Evolutionary conservation across 257 asterid species (phyloP).

Genomic region (Euphrasia confusa): DNA sequence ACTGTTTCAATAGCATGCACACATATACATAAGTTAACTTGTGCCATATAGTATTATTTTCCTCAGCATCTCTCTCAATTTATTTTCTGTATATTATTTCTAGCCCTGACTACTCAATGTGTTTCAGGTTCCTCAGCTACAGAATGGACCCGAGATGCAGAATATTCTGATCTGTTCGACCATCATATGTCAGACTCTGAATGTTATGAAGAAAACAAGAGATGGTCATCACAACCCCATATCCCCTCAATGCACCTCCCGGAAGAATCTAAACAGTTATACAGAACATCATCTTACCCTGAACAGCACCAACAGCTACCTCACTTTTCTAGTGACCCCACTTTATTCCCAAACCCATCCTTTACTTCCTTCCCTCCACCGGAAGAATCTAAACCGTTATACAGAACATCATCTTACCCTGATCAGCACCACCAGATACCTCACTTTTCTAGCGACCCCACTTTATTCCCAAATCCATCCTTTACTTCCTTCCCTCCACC

Average conservation of each 20-base stretch:
- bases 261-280: constrained; percentile 57
- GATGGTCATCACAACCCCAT: constrained; percentile 89
- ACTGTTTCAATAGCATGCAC: constrained; percentile 2
- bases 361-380: constrained; percentile 88
- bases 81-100: constrained; percentile 13
- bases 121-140: constrained; percentile 89
- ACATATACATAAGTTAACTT: background rate
- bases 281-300: constrained; percentile 90
- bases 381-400: constrained; percentile 9
- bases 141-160: constrained; percentile 80
- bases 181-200: constrained; percentile 66
- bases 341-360: constrained; percentile 60
- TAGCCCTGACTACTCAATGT: constrained; percentile 24
- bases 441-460: constrained; percentile 72
- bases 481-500: constrained; percentile 88
- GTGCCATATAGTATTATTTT: background rate
- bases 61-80: constrained; percentile 7
- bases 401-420: too few species aligned
- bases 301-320: constrained; percentile 50
- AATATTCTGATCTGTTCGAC: constrained; percentile 72
- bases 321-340: constrained; percentile 73
- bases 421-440: background rate
- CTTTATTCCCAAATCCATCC: constrained; percentile 60
- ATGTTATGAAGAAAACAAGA: constrained; percentile 56
- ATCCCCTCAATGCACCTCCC: constrained; percentile 40